Conservation (phyloP, 2,329 filamentous ascomycete species). For the Hypoxylon sp. region DNA sequence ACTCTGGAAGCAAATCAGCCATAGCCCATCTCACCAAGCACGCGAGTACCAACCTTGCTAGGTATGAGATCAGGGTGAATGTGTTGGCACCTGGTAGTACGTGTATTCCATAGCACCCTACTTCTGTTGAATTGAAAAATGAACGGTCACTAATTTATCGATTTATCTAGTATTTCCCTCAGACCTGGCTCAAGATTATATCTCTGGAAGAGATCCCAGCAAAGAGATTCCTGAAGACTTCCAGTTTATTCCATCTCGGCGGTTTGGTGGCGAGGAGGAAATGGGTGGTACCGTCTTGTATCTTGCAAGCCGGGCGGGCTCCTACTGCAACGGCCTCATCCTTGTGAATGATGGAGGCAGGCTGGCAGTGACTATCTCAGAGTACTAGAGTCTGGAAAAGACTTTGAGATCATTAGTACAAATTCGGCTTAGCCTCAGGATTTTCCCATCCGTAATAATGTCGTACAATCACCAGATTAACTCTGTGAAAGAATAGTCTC, state of each 20-base stretch:
- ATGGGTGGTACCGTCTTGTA: conserved; percentile 52
- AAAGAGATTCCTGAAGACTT: conserved; percentile 42
- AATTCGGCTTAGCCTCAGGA: too few relatives aligned
- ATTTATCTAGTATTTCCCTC: conserved; percentile 49
- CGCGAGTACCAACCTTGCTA: conserved; percentile 48
- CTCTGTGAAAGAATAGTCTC: background rate
- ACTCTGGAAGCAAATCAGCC: conserved; percentile 51
- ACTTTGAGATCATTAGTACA: background rate
- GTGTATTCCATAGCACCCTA: conserved; percentile 16
- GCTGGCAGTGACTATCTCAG: conserved; percentile 46
- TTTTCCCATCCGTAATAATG: too few relatives aligned
- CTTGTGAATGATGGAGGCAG: conserved; percentile 51
- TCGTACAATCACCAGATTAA: too few relatives aligned
- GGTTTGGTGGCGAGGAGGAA: conserved; percentile 51
- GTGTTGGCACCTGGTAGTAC: conserved; percentile 52
- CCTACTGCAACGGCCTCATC: conserved; percentile 51
- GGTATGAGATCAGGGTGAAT: conserved; percentile 51
- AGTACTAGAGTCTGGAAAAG: conserved; percentile 42
- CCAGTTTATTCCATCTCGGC: conserved; percentile 47
- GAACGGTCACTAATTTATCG: background rate
- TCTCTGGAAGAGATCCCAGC: conserved; percentile 44
- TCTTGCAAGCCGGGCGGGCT: conserved; percentile 51
- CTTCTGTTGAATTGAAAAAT: background rate
- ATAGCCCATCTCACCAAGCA: conserved; percentile 52
- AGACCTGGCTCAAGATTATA: conserved; percentile 44